A percentile compares a stretch with the other conserved stretches of the same genome.
phyloP scores from a whole-genome alignment of 139 green algal species.

The Micromonas commoda region DNA sequence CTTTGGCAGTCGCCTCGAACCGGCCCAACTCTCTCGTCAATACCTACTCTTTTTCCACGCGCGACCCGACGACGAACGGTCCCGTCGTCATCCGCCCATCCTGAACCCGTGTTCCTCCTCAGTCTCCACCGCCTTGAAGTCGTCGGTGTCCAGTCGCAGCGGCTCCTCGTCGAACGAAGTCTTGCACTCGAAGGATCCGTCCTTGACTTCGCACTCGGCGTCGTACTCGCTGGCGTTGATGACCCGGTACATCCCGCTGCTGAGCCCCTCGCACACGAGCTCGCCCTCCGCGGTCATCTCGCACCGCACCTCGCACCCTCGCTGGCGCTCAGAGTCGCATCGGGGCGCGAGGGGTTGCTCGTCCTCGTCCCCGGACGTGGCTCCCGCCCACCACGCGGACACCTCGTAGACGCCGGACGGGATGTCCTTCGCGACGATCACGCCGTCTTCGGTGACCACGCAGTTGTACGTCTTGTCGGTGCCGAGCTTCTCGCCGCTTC shows the following conservation, averaged over 20 bases:
- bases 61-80: too few species aligned
- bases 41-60: too few species aligned
- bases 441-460: not conserved
- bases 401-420: conserved; percentile 15
- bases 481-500: not conserved
- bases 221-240: conserved; percentile 1
- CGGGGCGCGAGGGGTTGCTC: not conserved
- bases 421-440: not conserved
- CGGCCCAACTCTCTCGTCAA: too few species aligned
- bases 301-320: conserved; percentile 15
- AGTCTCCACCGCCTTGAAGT: not conserved
- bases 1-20: too few species aligned
- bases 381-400: conserved; percentile 1
- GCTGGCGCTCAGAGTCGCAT: conserved; percentile 12
- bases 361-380: not conserved
- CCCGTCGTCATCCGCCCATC: not conserved
- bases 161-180: not conserved
- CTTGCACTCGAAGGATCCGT: not conserved
- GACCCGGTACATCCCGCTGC: not conserved
- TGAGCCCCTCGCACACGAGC: conserved; percentile 12
- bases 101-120: not conserved
- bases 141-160: not conserved
- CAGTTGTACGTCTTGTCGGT: conserved; percentile 11
- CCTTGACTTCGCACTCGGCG: conserved; percentile 8
- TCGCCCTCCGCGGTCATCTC: conserved; percentile 5